A percentile compares a stretch with the other conserved stretches of the same genome.
Conservation (phyloP, 345 rosid genomes). For the Aethionema arabicum region DNA sequence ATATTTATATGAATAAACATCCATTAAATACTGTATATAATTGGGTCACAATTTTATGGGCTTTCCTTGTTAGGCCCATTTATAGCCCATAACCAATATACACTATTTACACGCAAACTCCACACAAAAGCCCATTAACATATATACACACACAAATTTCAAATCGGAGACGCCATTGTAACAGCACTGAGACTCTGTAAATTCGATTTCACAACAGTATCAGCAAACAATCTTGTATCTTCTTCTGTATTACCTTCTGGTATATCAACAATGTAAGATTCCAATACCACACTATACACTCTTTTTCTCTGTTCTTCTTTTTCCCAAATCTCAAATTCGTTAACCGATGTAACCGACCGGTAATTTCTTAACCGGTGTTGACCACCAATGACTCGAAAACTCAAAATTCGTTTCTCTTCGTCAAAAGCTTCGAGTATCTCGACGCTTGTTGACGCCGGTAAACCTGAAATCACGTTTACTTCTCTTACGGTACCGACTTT, state of each 20-base stretch:
- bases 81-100: conserved; percentile 4
- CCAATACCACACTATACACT: conserved; percentile 32
- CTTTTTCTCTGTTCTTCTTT: conserved; percentile 7
- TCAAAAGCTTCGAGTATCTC: conserved; percentile 35
- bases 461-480: conserved; percentile 34
- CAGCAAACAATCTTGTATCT: conserved; percentile 37
- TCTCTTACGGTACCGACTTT: conserved; percentile 34
- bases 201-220: conserved; percentile 35
- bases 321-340: conserved; percentile 26
- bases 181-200: conserved; percentile 33
- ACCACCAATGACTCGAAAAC: conserved; percentile 39
- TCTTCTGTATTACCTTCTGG: conserved; percentile 41
- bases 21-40: too few relatives aligned
- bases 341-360: conserved; percentile 40
- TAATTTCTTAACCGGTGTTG: conserved; percentile 38
- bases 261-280: conserved; percentile 38
- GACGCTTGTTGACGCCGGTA: conserved; percentile 38
- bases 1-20: too few relatives aligned
- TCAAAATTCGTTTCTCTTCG: conserved; percentile 27
- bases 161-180: conserved; percentile 31
- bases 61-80: neutral
- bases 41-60: too few relatives aligned
- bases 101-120: too few relatives aligned
- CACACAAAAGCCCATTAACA: neutral
- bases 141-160: conserved; percentile 18